Conservation (phyloP, 768 basidiomycete genomes). For the Tremella mesenterica region DNA sequence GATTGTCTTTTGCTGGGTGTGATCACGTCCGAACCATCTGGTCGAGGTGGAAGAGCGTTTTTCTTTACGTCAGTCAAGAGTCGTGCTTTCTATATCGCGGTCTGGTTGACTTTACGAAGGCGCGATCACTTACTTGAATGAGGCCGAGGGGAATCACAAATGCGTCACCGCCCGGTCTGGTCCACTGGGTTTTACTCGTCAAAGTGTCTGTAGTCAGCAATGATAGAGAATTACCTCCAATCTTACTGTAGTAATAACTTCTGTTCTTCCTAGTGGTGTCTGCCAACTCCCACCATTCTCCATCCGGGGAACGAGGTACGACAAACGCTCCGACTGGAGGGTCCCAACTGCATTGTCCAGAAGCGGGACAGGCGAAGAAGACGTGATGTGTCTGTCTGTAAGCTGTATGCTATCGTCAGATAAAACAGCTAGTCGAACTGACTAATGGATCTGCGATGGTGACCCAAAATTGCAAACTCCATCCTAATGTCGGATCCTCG, state of each 20-base stretch:
- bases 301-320: conserved; percentile 69
- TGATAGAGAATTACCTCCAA: not conserved
- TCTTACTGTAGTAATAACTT: conserved; percentile 71
- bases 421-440: conserved; percentile 34
- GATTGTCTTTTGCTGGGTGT: not conserved
- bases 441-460: conserved; percentile 86
- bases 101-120: not conserved
- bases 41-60: conserved; percentile 10
- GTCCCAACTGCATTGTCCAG: conserved; percentile 75
- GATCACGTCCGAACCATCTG: not conserved
- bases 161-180: conserved; percentile 58
- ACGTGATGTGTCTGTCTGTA: conserved; percentile 49
- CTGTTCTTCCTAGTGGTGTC: conserved; percentile 76
- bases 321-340: conserved; percentile 82
- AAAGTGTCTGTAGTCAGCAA: conserved; percentile 54
- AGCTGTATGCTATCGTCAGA: not conserved
- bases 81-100: no score
- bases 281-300: conserved; percentile 92
- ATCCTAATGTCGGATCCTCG: conserved; percentile 33
- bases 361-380: conserved; percentile 84
- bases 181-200: conserved; percentile 85
- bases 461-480: conserved; percentile 64
- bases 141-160: conserved; percentile 87
- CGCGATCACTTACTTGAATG: conserved; percentile 55
- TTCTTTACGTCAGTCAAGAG: conserved; percentile 9